Evolutionary conservation across 2,329 filamentous ascomycete species (phyloP).

Genomic region (Exophiala mesophila): DNA sequence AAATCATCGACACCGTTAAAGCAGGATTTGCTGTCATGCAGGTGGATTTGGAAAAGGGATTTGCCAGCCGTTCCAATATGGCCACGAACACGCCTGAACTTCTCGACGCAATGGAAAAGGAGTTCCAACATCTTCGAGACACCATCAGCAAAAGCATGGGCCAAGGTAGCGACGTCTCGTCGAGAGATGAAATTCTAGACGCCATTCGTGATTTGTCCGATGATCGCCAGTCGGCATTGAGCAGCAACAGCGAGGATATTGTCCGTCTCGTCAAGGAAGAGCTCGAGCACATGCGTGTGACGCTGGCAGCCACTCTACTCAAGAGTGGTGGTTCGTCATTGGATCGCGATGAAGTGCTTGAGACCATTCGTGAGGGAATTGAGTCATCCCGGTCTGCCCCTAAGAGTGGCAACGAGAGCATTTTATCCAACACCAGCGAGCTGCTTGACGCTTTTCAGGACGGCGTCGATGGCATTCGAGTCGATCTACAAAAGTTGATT

Average conservation of each 20-base stretch:
- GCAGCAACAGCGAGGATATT: constrained; percentile 39
- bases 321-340: constrained; percentile 37
- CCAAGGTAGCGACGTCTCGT: constrained; percentile 49
- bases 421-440: constrained; percentile 52
- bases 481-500: constrained; percentile 67
- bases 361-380: constrained; percentile 46
- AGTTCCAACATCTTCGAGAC: constrained; percentile 76
- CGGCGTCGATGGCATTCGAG: constrained; percentile 69
- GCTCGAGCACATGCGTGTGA: constrained; percentile 57
- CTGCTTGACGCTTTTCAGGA: constrained; percentile 59
- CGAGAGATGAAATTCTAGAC: constrained; percentile 60
- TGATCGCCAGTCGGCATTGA: constrained; percentile 33
- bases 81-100: constrained; percentile 58
- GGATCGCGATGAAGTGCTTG: constrained; percentile 64
- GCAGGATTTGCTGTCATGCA: constrained; percentile 59
- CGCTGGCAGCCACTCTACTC: constrained; percentile 49
- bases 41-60: constrained; percentile 51
- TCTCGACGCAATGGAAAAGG: constrained; percentile 70
- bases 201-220: constrained; percentile 40
- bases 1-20: constrained; percentile 67
- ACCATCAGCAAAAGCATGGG: constrained; percentile 67
- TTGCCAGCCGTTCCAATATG: constrained; percentile 39
- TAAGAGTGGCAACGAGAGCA: constrained; percentile 52
- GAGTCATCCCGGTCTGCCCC: constrained; percentile 49
- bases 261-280: constrained; percentile 53